Evolutionary conservation across 805 yeast genomes (phyloP), one percentile per base, ranked within the genome.

Genomic region (Kazachstania psychrophila): DNA sequence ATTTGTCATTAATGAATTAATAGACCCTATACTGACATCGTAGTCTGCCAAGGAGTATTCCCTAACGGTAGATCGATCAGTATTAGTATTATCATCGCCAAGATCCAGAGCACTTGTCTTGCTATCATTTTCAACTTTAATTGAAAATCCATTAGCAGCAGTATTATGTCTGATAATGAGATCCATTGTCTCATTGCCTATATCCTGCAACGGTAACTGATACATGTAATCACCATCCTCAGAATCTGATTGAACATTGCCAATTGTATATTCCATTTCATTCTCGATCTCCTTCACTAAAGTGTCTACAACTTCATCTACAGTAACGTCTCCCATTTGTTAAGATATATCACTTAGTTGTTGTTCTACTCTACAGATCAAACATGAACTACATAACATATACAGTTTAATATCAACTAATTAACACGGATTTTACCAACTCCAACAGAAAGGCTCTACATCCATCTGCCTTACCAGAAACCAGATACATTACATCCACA

Each of bases 131-230:
- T 7, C 15, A 13, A 13, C 12, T 25, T 7, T 25, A 13, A 7
- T 25, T 7, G 28, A n/a, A 13, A 13, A 6, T 25, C 8, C 18
- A 17, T 15, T 28, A 17, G 18, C 41, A 8, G 27, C 37, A 2
- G 60, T 57, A 34, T 57, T 54, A 33, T 52, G 47, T 7, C 39
- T 41, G 1, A 54, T 56, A 15, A 55, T 39, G 51, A 49, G 46
- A 8, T 54, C 60, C 60, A 57, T 54, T 0, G 60, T 57, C 7
- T 55, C 60, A 19, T 54, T 59, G 5, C 59, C 60, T 11, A 55
- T 50, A 11, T 55, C 60, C 14, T 53, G 49, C 28, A 51, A 33
- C 2, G 60, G 52, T 9, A 54, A 23, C 28, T 48, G 49, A 41
- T 45, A 51, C 11, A 6, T 18, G 15, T 19, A n/a, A n/a, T n/a